Evolutionary conservation across 768 basidiomycete genomes (phyloP), one percentile per base, ranked within the genome.

Genomic region (Kwoniella sp.): DNA sequence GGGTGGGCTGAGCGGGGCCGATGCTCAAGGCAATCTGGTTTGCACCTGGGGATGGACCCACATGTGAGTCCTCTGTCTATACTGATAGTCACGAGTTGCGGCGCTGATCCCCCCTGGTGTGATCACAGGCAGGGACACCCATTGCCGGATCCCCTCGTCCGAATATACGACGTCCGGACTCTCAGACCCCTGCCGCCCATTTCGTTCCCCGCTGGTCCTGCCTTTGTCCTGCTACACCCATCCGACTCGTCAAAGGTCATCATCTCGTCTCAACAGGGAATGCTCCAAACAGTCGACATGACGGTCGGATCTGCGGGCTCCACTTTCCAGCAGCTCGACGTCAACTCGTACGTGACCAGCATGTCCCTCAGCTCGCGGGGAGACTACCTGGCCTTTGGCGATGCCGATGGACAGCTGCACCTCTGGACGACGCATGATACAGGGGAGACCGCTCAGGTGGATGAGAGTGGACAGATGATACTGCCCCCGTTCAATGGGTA

Each of bases 301-400:
- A 60, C 62, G 8, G 12, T 36, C 14, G 52, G 45, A 31, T 31
- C 45, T 12, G 31, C 44, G 1, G 43, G 26, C 14, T 36, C 38
- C 23, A 28, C 32, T 3, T 60, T 59, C 26, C 60, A 62, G 26
- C 68, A 65, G 38, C 62, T 65, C 22, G 66, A 71, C 50, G 53
- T 75, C 38, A 65, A 68, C 15, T 84, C 88, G 0, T 90, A 83
- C 70, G 73, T 96, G 46, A 88, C 83, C 5, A 84, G 88, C 27
- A 79, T 84, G 51, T 84, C 91, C 1, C 76, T 95, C 25, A 89
- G 90, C 1, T 84, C 88, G 2, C 86, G 86, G 3, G 89, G 87
- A 29, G 83, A 86, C n/a, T 95, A 89, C 65, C 79, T 98, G 67
- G 91, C 89, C 0, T 90, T 92, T 60, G 92, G 90, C 0, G 91